Conservation (phyloP, 2,329 filamentous ascomycete species). For the Talaromyces sp. region DNA sequence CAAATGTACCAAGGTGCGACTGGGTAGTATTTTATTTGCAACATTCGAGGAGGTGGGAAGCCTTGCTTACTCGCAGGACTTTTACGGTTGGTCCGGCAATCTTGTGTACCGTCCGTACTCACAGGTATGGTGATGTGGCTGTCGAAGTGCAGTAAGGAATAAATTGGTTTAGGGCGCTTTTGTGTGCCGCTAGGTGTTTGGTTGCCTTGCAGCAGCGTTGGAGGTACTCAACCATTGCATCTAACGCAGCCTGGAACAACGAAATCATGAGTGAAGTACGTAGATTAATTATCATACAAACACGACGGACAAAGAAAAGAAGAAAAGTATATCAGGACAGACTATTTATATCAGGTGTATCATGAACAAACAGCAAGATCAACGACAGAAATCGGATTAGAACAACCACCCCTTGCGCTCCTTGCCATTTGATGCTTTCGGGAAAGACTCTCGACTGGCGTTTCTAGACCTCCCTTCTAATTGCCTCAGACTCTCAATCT, state of each 20-base stretch:
- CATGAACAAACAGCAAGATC: neutral
- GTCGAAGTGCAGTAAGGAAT: no score
- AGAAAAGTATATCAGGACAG: neutral
- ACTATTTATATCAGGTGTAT: slow-evolving; percentile 8
- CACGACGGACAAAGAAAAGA: neutral
- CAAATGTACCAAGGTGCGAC: no score
- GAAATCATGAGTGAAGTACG: slow-evolving; percentile 4
- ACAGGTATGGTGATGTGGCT: no score
- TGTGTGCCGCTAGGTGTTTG: no score
- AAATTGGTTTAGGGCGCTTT: no score
- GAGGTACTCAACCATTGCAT: no score
- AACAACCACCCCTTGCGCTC: slow-evolving; percentile 16
- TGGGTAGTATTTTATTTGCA: no score
- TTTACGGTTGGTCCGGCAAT: no score
- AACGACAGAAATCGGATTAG: neutral
- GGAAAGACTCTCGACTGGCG: slow-evolving; percentile 17
- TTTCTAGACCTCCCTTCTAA: slow-evolving; percentile 65
- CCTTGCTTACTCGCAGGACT: no score
- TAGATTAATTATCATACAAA: neutral
- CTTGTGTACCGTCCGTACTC: no score
- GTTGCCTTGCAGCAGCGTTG: neutral
- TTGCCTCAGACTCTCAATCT: slow-evolving; percentile 87
- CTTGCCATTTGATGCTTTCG: neutral
- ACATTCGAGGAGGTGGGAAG: no score
- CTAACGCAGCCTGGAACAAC: no score